Percentiles rank a stretch among this genome's conserved stretches.
Evolutionary conservation across 805 yeast species (phyloP).

Genomic region (Candida ascalaphidarum): DNA sequence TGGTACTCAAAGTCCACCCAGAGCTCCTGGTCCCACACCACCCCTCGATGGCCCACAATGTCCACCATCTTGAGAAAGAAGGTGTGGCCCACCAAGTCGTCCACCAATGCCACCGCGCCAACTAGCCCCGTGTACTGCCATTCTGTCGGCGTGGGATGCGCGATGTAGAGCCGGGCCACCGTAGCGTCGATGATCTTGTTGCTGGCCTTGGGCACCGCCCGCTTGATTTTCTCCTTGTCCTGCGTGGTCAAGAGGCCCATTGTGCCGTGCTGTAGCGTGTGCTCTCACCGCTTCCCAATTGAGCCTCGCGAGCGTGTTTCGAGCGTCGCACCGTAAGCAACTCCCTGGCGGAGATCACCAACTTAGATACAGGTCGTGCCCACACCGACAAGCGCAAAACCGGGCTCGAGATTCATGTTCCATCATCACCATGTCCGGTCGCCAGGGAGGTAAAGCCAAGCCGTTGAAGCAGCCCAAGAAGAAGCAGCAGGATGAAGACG

Average conservation of each 20-base stretch:
- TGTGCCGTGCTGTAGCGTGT: slow-evolving; percentile 1
- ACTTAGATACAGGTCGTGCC: neutral
- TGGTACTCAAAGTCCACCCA: slow-evolving; percentile 82
- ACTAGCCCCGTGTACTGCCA: slow-evolving; percentile 87
- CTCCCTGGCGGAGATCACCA: too few relatives aligned
- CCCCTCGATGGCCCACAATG: slow-evolving; percentile 73
- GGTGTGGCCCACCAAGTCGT: slow-evolving; percentile 91
- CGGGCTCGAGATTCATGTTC: too few relatives aligned
- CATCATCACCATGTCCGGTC: slow-evolving; percentile 63
- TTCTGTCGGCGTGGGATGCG: slow-evolving; percentile 71
- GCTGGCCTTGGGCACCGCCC: slow-evolving; percentile 81
- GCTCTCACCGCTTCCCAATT: too few relatives aligned
- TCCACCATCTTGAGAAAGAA: slow-evolving; percentile 88
- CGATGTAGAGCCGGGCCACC: slow-evolving; percentile 81
- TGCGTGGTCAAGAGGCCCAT: slow-evolving; percentile 32
- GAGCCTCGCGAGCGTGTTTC: too few relatives aligned
- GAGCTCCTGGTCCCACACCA: slow-evolving; percentile 94
- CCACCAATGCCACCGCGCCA: slow-evolving; percentile 83
- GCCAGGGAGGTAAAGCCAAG: slow-evolving; percentile 96
- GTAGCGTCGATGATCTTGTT: slow-evolving; percentile 87
- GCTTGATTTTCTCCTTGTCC: slow-evolving; percentile 84
- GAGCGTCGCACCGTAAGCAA: too few relatives aligned
- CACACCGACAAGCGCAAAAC: too few relatives aligned
- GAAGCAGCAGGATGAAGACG: slow-evolving; percentile 66
- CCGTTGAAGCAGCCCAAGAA: slow-evolving; percentile 86